phyloP scores from a whole-genome alignment of 129 eudicot genomes.

The Saussurea involucrata region DNA sequence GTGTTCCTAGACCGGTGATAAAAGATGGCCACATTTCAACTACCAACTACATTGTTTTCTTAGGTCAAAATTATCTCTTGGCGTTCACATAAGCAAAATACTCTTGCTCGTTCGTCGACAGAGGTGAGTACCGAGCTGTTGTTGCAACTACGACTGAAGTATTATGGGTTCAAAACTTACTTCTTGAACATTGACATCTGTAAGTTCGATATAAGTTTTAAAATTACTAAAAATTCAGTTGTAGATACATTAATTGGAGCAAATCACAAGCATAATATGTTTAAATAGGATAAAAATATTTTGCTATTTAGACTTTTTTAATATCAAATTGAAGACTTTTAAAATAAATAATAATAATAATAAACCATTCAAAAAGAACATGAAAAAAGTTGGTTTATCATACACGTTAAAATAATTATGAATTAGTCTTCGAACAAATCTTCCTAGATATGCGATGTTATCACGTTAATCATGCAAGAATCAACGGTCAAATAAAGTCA shows the following conservation, averaged over 20 bases:
- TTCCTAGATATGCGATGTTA: constrained; percentile 9
- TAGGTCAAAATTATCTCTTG: no score
- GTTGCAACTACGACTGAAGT: no score
- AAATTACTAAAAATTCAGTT: no score
- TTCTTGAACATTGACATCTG: no score
- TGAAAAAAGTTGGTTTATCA: neutral
- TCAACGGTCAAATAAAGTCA: constrained; percentile 2
- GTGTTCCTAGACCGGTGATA: no score
- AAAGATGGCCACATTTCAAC: no score
- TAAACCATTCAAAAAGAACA: neutral
- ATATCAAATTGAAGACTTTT: neutral
- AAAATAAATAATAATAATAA: neutral
- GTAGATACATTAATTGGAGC: no score
- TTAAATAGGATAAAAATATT: neutral
- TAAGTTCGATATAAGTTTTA: no score
- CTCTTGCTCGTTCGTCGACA: neutral
- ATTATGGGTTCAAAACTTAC: no score
- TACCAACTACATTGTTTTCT: no score
- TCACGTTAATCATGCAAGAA: constrained; percentile 23
- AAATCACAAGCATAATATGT: neutral
- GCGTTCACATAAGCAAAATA: no score
- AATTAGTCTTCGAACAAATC: constrained; percentile 14
- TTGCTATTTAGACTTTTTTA: neutral
- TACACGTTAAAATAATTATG: neutral
- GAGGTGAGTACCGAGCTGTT: no score